phyloP scores from a whole-genome alignment of 345 rosid genomes.

The Hirschfeldia incana region DNA sequence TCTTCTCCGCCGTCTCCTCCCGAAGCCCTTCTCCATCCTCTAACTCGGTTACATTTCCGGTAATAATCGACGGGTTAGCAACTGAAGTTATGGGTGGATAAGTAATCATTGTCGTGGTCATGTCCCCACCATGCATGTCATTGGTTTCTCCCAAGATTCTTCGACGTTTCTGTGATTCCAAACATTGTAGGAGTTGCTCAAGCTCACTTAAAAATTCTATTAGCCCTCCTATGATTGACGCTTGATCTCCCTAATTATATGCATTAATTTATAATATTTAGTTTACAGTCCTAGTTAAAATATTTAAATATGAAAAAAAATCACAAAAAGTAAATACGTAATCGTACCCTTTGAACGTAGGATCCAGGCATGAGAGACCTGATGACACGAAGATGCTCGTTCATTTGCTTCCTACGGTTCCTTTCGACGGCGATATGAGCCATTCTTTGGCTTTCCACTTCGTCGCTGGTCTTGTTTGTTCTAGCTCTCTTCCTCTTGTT shows the following conservation, averaged over 20 bases:
- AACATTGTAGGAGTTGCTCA: constrained; percentile 85
- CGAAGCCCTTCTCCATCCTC: constrained; percentile 26
- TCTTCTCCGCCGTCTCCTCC: constrained; percentile 87
- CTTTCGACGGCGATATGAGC: constrained; percentile 94
- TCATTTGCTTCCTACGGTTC: constrained; percentile 92
- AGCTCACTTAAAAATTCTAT: constrained; percentile 91
- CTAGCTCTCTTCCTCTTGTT: constrained; percentile 81
- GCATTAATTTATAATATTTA: constrained; percentile 3
- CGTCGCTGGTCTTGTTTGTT: constrained; percentile 75
- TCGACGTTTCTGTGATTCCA: constrained; percentile 84
- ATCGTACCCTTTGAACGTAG: constrained; percentile 81
- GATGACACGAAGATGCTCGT: constrained; percentile 68
- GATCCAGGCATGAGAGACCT: constrained; percentile 98
- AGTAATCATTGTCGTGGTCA: constrained; percentile 37
- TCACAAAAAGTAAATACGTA: neutral
- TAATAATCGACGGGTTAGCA: constrained; percentile 21
- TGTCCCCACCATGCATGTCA: constrained; percentile 42
- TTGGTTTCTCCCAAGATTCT: constrained; percentile 58
- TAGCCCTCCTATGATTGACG: constrained; percentile 91
- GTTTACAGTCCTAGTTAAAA: neutral
- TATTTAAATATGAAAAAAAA: neutral
- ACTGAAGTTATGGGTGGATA: neutral
- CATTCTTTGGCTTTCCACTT: constrained; percentile 92
- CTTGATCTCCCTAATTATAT: constrained; percentile 78
- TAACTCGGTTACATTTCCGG: constrained; percentile 19